Evolutionary conservation across 139 green algal genomes (phyloP), one percentile per base, ranked within the genome.

Genomic region (Micromonas commoda): DNA sequence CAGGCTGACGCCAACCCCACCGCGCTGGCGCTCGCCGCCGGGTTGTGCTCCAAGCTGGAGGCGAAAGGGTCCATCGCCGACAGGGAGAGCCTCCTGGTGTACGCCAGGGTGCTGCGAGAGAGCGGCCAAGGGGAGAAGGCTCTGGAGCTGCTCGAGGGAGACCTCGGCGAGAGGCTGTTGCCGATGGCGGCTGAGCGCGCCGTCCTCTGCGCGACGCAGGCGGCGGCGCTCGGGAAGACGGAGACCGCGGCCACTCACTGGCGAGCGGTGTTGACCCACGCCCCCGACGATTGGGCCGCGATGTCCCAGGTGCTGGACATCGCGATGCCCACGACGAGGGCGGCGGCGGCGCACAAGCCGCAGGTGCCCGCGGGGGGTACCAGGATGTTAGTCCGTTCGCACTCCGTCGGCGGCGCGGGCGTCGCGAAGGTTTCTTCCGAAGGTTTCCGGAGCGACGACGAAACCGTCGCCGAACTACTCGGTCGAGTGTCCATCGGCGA

Each of bases 211-310:
- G 57, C 64, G 34, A 52, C 26, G 20, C 23, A 52, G 29, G 60
- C 53, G 4, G 23, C 64, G 57, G 31, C 16, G 37, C 2, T 19
- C 4, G 57, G 54, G 19, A 35, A 72, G 4, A 29, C 9, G 32
- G 74, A 64, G 13, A 21, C 65, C 2, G 76, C 63, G 24, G 28
- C 26, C 9, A 24, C 28, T 4, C 39, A 75, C 34, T 33, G 57
- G 9, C 64, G 34, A 13, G 61, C 38, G 21, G 28, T 70, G 0
- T 26, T 81, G 1, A 57, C 76, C 1, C 6, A 45, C 13, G 63
- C 32, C 26, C 76, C 76, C 1, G 76, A 81, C 38, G 76, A 81
- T 63, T 81, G 76, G 76, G 28, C 29, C 20, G 61, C 76, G 26
- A 69, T 67, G 13, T 51, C 23, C 29, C 24, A 1, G 0, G 29